phyloP scores from a whole-genome alignment of 2,329 filamentous ascomycete genomes.

The Paramyrothecium roridum region DNA sequence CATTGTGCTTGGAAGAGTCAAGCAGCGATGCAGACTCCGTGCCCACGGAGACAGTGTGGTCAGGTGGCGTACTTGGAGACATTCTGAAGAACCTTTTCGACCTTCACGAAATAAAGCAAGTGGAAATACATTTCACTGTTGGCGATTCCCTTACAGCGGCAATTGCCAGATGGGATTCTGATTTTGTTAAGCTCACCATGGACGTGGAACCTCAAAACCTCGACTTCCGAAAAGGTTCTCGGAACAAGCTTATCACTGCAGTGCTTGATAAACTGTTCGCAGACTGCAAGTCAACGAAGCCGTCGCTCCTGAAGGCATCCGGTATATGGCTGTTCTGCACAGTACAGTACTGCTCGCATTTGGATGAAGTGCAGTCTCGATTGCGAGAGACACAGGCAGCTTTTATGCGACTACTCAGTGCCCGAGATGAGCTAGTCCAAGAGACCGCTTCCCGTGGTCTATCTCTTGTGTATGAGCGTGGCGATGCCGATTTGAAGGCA shows the following conservation, averaged over 20 bases:
- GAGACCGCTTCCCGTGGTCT: slow-evolving; percentile 91
- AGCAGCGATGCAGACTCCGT: slow-evolving; percentile 7
- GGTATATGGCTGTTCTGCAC: slow-evolving; percentile 94
- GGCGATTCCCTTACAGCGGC: slow-evolving; percentile 83
- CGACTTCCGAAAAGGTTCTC: slow-evolving; percentile 33
- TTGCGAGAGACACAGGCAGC: slow-evolving; percentile 78
- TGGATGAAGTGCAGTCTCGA: slow-evolving; percentile 68
- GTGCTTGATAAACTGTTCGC: slow-evolving; percentile 70
- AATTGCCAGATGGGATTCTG: slow-evolving; percentile 78
- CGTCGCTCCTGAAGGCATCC: slow-evolving; percentile 84
- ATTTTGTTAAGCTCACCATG: slow-evolving; percentile 69
- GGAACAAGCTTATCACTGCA: slow-evolving; percentile 40
- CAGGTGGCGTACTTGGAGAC: slow-evolving; percentile 39
- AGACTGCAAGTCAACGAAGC: slow-evolving; percentile 82
- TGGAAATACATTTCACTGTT: slow-evolving; percentile 85
- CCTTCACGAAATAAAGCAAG: slow-evolving; percentile 79
- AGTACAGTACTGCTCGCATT: slow-evolving; percentile 83
- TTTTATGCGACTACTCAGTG: slow-evolving; percentile 83
- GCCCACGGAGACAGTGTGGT: slow-evolving; percentile 21
- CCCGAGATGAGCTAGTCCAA: slow-evolving; percentile 90
- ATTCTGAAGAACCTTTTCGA: slow-evolving; percentile 69
- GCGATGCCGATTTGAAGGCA: slow-evolving; percentile 74
- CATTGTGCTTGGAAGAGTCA: slow-evolving; percentile 54
- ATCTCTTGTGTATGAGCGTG: slow-evolving; percentile 90
- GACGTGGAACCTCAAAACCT: slow-evolving; percentile 61